Conservation (phyloP, 176 grass and related monocot species). For the Rhynchospora tenuis region DNA sequence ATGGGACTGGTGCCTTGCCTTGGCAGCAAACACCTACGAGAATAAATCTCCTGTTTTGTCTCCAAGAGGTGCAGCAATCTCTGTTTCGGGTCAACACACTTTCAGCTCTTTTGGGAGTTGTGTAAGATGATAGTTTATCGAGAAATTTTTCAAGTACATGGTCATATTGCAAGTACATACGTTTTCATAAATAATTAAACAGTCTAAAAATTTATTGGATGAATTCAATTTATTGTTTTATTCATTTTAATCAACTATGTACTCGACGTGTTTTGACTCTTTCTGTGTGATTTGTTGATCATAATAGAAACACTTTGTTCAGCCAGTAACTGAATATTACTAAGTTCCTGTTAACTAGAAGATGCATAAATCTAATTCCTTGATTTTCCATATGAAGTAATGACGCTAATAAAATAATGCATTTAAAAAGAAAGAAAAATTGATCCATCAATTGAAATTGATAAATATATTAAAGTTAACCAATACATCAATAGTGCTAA, state of each 20-base stretch:
- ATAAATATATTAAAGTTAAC: no score
- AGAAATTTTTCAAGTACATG: not conserved
- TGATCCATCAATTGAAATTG: no score
- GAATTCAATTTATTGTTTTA: not conserved
- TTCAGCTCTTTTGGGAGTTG: not conserved
- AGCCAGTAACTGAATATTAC: not conserved
- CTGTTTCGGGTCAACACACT: not conserved
- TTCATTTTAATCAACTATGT: not conserved
- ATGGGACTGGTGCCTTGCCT: slow-evolving; percentile 77
- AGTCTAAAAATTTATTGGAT: not conserved
- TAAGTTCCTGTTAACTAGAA: not conserved
- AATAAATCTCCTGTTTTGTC: slow-evolving; percentile 10
- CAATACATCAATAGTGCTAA: no score
- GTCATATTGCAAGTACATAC: no score
- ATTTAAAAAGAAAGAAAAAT: not conserved
- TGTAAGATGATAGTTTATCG: not conserved
- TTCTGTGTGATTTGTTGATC: no score
- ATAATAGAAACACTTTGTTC: not conserved
- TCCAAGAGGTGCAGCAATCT: not conserved
- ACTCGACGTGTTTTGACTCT: not conserved
- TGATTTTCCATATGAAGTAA: not conserved
- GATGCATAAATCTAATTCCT: not conserved
- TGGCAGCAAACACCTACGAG: slow-evolving; percentile 52
- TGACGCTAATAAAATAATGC: not conserved
- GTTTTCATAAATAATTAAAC: not conserved